Evolutionary conservation across 352 stramenopile genomes (phyloP).

Genomic region (Phytopythium helicoides): DNA sequence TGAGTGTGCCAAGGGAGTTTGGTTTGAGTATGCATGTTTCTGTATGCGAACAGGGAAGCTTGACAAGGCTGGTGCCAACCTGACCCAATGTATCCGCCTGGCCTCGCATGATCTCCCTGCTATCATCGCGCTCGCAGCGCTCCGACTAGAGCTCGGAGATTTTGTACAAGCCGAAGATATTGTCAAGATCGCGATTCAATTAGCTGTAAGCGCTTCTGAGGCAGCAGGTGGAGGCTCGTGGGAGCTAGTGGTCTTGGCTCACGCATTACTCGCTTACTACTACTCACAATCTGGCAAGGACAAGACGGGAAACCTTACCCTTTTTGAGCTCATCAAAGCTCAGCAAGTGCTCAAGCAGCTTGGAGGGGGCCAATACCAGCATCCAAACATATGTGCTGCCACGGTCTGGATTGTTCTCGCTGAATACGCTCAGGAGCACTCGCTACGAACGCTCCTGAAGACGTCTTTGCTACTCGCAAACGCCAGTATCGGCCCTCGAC

Average conservation of each 20-base stretch:
- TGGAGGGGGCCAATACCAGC: constrained; percentile 11
- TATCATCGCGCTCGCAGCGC: constrained; percentile 45
- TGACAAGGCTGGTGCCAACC: constrained; percentile 49
- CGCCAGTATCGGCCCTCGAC: constrained; percentile 21
- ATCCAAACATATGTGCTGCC: constrained; percentile 20
- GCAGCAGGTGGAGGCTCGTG: constrained; percentile 2
- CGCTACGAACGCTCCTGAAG: constrained; percentile 33
- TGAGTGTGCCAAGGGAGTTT: constrained; percentile 28
- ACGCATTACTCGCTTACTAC: constrained; percentile 62
- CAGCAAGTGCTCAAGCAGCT: constrained; percentile 29
- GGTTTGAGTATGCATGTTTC: constrained; percentile 69
- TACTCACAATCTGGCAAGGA: constrained; percentile 46
- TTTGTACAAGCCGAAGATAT: constrained; percentile 38
- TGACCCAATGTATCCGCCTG: constrained; percentile 59
- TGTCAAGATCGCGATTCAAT: constrained; percentile 40
- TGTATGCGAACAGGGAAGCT: constrained; percentile 42
- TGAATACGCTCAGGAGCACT: constrained; percentile 38
- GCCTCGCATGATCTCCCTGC: constrained; percentile 34
- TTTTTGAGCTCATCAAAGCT: constrained; percentile 67
- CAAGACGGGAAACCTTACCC: constrained; percentile 51
- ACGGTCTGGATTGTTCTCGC: constrained; percentile 65
- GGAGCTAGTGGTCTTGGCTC: constrained; percentile 31
- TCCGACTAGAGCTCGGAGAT: constrained; percentile 62
- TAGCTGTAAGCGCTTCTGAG: constrained; percentile 4
- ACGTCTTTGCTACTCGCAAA: constrained; percentile 38